Percentiles rank a stretch among this genome's conserved stretches.
Conservation (phyloP, 306 rosid genomes). For the Castanea mollissima region DNA sequence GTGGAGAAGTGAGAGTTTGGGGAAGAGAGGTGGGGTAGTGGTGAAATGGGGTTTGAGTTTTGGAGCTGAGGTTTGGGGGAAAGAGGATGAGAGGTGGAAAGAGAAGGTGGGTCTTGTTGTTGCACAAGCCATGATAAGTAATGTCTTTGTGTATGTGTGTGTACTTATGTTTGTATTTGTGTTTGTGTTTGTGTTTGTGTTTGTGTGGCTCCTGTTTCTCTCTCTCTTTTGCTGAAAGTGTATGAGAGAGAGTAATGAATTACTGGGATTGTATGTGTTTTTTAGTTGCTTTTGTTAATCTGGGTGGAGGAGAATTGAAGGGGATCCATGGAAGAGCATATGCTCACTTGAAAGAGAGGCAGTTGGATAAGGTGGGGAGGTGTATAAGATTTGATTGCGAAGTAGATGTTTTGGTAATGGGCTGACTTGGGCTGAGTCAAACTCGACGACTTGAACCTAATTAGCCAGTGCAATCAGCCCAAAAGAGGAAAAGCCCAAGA, state of each 20-base stretch:
- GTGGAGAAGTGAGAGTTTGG: constrained; percentile 21
- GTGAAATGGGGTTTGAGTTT: constrained; percentile 35
- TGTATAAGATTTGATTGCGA: not conserved
- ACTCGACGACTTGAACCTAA: too few species aligned
- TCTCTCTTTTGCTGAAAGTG: not conserved
- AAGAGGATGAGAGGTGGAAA: constrained; percentile 55
- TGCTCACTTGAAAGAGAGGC: constrained; percentile 25
- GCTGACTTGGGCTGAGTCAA: constrained; percentile 14
- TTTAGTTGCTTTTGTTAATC: constrained; percentile 6
- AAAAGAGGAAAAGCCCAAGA: too few species aligned
- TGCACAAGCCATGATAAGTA: constrained; percentile 52
- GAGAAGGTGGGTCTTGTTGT: constrained; percentile 53
- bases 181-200: not conserved
- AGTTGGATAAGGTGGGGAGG: constrained; percentile 66
- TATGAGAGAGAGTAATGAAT: not conserved
- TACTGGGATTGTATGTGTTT: not conserved
- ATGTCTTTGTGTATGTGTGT: not conserved
- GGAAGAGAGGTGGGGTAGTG: not conserved
- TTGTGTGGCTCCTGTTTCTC: not conserved
- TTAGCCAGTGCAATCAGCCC: too few species aligned
- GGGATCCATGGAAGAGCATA: constrained; percentile 56
- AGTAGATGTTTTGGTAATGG: constrained; percentile 15
- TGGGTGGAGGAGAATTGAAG: constrained; percentile 56
- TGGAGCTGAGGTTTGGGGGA: constrained; percentile 41
- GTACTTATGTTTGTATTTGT: not conserved